Conservation (phyloP, 352 stramenopile species). For the Globisporangium nagaii region DNA sequence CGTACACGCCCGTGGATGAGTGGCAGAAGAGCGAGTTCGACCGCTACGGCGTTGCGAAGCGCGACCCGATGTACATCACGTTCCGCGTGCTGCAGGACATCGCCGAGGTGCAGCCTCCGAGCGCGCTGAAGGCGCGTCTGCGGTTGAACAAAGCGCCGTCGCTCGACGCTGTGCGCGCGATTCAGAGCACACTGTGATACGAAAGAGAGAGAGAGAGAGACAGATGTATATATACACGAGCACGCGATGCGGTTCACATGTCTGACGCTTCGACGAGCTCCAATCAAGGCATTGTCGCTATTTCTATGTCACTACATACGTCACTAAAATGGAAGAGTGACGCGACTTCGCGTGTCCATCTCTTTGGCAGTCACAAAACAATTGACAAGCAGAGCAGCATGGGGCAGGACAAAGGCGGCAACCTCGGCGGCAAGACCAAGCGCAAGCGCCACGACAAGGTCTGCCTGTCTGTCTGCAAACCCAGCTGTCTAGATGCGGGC, state of each 20-base stretch:
- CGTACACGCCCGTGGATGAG: conserved; percentile 26
- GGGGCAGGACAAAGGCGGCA: conserved; percentile 13
- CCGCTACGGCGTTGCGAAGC: conserved; percentile 22
- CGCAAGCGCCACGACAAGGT: conserved; percentile 14
- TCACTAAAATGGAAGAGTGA: too few species aligned
- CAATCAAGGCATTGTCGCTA: too few species aligned
- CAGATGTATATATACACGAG: too few species aligned
- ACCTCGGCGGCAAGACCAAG: conserved; percentile 10
- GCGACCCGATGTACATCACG: conserved; percentile 52
- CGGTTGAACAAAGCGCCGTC: background rate
- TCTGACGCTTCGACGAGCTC: too few species aligned
- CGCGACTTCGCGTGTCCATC: too few species aligned
- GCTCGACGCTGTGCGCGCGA: conserved; percentile 3
- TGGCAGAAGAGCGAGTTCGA: conserved; percentile 39
- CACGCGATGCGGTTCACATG: too few species aligned
- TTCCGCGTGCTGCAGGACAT: conserved; percentile 39
- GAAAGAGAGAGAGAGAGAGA: too few species aligned
- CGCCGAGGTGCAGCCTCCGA: conserved; percentile 16
- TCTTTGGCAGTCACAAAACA: background rate
- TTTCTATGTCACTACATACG: too few species aligned
- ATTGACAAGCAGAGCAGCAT: background rate
- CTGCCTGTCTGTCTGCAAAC: background rate
- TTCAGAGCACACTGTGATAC: conserved; percentile 4
- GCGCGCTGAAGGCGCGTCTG: conserved; percentile 2
- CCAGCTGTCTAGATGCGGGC: background rate